These are phyloP conservation scores for Massarina eburnea DNA, from an alignment of 2,329 filamentous ascomycete genomes.

Conservation along the genomic window DNA sequence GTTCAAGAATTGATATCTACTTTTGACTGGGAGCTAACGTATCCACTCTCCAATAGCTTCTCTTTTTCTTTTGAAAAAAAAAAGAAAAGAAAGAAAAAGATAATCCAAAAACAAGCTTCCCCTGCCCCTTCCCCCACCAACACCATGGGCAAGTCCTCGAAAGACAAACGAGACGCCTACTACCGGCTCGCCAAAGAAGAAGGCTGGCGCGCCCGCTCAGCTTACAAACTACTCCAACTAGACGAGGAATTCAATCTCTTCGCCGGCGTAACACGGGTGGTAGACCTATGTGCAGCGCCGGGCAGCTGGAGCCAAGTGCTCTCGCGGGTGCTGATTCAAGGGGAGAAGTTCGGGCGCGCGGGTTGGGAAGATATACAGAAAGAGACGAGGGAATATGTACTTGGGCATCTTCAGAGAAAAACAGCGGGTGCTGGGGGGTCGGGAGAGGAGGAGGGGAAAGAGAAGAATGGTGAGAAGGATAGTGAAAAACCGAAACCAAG, in stretches of 20 bases:
- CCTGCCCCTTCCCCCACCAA: not conserved
- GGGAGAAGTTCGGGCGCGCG: slow-evolving; percentile 81
- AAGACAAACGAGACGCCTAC: slow-evolving; percentile 97
- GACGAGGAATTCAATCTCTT: slow-evolving; percentile 97
- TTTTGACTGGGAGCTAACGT: too few species aligned
- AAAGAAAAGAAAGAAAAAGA: not conserved
- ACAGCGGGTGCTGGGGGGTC: not conserved
- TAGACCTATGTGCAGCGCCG: slow-evolving; percentile 93
- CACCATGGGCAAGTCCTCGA: slow-evolving; percentile 91
- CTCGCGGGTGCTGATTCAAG: slow-evolving; percentile 88
- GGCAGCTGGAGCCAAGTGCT: slow-evolving; percentile 98
- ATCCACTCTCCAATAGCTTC: too few species aligned
- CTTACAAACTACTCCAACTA: slow-evolving; percentile 95
- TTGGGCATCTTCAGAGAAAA: slow-evolving; percentile 38
- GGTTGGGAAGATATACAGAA: slow-evolving; percentile 86
- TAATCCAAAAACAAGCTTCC: too few species aligned
- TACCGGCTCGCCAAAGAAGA: slow-evolving; percentile 98
- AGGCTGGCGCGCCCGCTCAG: slow-evolving; percentile 93
- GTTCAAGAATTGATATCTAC: too few species aligned
- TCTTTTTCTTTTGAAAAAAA: too few species aligned
- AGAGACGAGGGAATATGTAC: slow-evolving; percentile 63
- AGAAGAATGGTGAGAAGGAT: slow-evolving; percentile 16
- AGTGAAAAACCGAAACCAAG: slow-evolving; percentile 48
- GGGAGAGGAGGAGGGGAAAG: slow-evolving; percentile 7
- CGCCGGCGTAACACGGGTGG: slow-evolving; percentile 83